Evolutionary conservation across 768 basidiomycete genomes (phyloP).

Genomic region (Mycena belliarum): DNA sequence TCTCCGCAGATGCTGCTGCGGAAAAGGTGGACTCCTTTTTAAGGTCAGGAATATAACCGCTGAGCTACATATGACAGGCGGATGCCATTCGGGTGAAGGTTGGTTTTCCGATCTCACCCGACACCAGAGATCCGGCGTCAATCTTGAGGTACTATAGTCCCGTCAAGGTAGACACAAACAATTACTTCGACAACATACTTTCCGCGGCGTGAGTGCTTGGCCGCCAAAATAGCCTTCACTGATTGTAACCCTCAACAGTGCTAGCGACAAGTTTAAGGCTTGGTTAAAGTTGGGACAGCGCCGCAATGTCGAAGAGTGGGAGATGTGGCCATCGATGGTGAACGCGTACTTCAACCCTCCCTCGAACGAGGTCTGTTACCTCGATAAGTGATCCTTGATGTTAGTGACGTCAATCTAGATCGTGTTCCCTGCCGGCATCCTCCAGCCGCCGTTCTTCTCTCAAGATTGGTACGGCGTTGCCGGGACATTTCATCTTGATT

Average conservation of each 20-base stretch:
- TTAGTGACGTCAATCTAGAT: constrained; percentile 47
- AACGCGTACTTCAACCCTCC: constrained; percentile 90
- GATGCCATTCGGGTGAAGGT: constrained; percentile 87
- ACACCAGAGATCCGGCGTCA: constrained; percentile 70
- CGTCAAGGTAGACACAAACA: constrained; percentile 63
- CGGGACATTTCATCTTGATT: neutral
- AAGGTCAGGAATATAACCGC: neutral
- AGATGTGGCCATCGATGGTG: constrained; percentile 85
- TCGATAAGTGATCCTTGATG: neutral
- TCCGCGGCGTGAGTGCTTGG: constrained; percentile 46
- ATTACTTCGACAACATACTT: constrained; percentile 86
- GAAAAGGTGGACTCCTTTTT: constrained; percentile 60
- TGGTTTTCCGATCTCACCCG: constrained; percentile 87
- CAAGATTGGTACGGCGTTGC: constrained; percentile 58
- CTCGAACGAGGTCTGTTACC: constrained; percentile 69
- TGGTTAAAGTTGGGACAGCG: constrained; percentile 75
- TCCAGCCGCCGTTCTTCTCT: constrained; percentile 90
- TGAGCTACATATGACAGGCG: constrained; percentile 52
- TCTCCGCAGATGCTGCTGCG: constrained; percentile 78
- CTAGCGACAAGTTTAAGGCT: constrained; percentile 59
- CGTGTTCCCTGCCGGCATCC: constrained; percentile 94
- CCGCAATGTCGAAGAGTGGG: constrained; percentile 77
- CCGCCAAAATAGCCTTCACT: neutral
- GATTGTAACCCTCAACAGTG: constrained; percentile 38
- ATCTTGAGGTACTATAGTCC: constrained; percentile 72